Percentiles rank a stretch among this genome's conserved stretches.
phyloP scores from a whole-genome alignment of 2,329 filamentous ascomycete genomes.

The Exophiala sp. region DNA sequence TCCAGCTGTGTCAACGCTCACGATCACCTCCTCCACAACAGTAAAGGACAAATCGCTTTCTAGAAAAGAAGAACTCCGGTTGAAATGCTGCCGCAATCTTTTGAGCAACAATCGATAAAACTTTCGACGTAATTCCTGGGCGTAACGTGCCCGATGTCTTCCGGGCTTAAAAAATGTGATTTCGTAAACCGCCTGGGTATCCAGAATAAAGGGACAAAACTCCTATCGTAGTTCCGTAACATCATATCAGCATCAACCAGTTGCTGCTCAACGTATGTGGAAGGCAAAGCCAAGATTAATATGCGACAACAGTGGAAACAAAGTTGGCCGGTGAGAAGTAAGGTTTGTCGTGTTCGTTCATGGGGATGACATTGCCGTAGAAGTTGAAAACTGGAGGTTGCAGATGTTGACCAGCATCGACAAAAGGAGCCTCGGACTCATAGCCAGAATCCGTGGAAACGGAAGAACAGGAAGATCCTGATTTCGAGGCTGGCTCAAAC shows the following conservation, averaged over 20 bases:
- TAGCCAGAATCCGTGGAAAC: conserved; percentile 29
- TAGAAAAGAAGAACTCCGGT: conserved; percentile 1
- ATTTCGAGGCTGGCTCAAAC: conserved; percentile 27
- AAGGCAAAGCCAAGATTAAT: conserved; percentile 17
- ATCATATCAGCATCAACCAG: conserved; percentile 20
- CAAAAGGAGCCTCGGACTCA: conserved; percentile 24
- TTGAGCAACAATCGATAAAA: neutral
- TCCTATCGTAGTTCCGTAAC: conserved; percentile 19
- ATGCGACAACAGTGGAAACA: conserved; percentile 24
- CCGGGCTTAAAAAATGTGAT: neutral
- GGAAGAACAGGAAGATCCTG: conserved; percentile 27
- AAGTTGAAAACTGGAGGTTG: conserved; percentile 26
- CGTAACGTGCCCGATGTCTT: too few species aligned
- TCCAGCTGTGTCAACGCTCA: conserved; percentile 1
- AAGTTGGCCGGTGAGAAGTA: conserved; percentile 19
- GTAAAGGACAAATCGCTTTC: neutral
- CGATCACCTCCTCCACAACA: conserved; percentile 7
- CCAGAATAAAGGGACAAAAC: conserved; percentile 8
- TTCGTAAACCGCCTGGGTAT: conserved; percentile 18
- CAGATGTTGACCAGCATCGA: conserved; percentile 19
- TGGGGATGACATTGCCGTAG: conserved; percentile 28
- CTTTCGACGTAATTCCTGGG: neutral
- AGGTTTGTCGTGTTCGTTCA: conserved; percentile 25
- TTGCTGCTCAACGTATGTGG: conserved; percentile 19
- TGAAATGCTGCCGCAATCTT: neutral